phyloP scores from a whole-genome alignment of 2,329 filamentous ascomycete species.

The Ophiostoma sp. region DNA sequence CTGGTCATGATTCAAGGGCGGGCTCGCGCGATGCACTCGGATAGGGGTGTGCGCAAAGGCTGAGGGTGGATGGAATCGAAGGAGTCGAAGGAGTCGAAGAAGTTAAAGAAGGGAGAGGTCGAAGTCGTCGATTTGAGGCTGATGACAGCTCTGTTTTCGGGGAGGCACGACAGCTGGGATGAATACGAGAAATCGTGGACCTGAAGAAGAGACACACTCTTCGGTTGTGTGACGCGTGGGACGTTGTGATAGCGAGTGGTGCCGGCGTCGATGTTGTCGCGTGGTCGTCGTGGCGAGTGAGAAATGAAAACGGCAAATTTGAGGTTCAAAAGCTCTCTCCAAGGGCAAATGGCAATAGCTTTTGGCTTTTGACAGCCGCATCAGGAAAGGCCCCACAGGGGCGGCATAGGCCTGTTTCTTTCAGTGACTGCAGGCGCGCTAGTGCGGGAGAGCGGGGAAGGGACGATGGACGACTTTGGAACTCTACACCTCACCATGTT shows the following conservation, averaged over 20 bases:
- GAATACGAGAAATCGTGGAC: not conserved
- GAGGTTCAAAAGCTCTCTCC: not conserved
- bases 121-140: not conserved
- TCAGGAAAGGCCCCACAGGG: not conserved
- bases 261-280: conserved; percentile 9
- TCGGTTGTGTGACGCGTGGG: not conserved
- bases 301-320: not conserved
- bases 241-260: not conserved
- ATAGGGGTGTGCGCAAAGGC: not conserved
- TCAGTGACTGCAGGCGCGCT: not conserved
- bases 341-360: not conserved
- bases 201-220: not conserved
- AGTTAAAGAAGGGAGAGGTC: not conserved
- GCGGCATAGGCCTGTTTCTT: not conserved
- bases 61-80: not conserved
- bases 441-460: not conserved
- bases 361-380: conserved; percentile 3
- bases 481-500: not conserved
- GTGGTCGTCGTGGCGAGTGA: conserved; percentile 9
- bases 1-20: conserved; percentile 27
- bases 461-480: not conserved
- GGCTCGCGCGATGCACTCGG: not conserved
- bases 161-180: not conserved
- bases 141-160: not conserved
- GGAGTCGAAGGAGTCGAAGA: not conserved